phyloP scores from a whole-genome alignment of 345 rosid species.

The Diplotaxis tenuifolia region DNA sequence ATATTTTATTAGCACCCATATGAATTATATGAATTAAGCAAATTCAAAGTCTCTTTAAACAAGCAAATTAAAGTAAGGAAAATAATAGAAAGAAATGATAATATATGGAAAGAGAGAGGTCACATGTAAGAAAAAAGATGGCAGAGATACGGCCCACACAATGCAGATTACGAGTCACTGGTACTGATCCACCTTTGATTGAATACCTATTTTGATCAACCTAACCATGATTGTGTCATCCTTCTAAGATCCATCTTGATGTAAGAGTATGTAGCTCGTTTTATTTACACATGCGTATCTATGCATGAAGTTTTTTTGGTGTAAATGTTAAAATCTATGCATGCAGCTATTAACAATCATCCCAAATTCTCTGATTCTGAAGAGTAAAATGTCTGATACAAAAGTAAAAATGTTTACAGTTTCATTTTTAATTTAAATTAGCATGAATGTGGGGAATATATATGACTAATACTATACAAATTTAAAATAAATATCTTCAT shows the following conservation, averaged over 20 bases:
- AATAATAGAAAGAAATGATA: neutral
- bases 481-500: neutral
- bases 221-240: conserved; percentile 33
- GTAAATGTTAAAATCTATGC: too few relatives aligned
- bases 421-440: neutral
- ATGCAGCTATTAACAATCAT: conserved; percentile 12
- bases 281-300: neutral
- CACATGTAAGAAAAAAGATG: conserved; percentile 35
- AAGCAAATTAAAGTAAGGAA: neutral
- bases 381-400: neutral
- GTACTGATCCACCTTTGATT: conserved; percentile 32
- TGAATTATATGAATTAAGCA: neutral
- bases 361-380: neutral
- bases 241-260: conserved; percentile 3
- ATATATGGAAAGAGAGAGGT: neutral
- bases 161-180: conserved; percentile 24
- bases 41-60: neutral
- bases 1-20: neutral
- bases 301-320: too few relatives aligned
- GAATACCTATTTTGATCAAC: conserved; percentile 27
- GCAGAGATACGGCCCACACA: conserved; percentile 3
- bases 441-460: neutral
- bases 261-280: neutral
- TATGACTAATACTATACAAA: neutral
- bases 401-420: neutral